Percentiles rank a stretch among this genome's conserved stretches.
Evolutionary conservation across 2,329 filamentous ascomycete species (phyloP).

Genomic region (Achaetomium macrosporum): DNA sequence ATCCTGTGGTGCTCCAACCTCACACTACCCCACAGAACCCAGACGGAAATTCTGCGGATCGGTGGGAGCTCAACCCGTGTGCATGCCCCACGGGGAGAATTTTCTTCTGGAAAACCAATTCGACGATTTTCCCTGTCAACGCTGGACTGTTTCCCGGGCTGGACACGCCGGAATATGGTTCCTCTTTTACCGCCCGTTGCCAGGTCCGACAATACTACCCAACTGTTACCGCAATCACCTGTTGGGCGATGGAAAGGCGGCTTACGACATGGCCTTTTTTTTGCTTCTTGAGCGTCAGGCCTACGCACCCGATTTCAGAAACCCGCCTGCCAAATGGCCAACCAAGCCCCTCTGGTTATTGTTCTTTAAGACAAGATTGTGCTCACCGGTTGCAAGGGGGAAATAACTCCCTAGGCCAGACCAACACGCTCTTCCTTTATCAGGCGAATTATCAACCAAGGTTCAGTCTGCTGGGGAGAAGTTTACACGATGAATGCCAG

Average conservation of each 20-base stretch:
- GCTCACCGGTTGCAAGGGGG: too few species aligned
- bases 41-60: slow-evolving; percentile 14
- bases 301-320: too few species aligned
- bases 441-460: not conserved
- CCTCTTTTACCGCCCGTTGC: slow-evolving; percentile 5
- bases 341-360: too few species aligned
- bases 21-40: slow-evolving; percentile 18
- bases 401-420: too few species aligned
- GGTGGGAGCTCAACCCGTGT: slow-evolving; percentile 1
- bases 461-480: slow-evolving; percentile 1
- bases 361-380: too few species aligned
- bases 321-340: too few species aligned
- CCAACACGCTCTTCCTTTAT: not conserved
- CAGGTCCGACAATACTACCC: not conserved
- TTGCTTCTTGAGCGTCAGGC: too few species aligned
- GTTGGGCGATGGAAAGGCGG: not conserved
- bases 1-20: slow-evolving; percentile 5
- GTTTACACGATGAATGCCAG: not conserved
- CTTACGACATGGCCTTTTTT: not conserved
- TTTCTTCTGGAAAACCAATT: slow-evolving; percentile 4
- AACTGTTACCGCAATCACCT: not conserved
- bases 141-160: not conserved
- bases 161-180: not conserved
- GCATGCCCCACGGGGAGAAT: slow-evolving; percentile 19
- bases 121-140: not conserved